Base-by-base conservation (phyloP, 257 asterid species). In the Phtheirospermum japonicum region DNA sequence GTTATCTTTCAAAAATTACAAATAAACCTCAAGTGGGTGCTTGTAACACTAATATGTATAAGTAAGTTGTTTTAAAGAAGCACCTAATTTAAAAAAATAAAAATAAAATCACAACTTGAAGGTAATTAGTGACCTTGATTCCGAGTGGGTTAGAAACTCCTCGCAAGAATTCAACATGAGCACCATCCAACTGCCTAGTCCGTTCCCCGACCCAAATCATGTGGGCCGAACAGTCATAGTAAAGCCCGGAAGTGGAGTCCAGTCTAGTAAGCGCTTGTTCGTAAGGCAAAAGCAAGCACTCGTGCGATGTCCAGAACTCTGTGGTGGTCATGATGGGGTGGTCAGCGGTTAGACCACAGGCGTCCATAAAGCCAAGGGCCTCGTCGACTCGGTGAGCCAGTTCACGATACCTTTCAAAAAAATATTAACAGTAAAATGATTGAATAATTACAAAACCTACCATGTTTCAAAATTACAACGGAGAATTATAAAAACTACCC, bases 131-230 rank as follows among this genome's bases (percentile, higher is more conserved):
- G 10, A 83, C 90, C 90, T 83, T 81, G 70, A 83, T 83, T 36
- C 90, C 90, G 8, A 83, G 80, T 4, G 90, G 90, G 66, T 83
- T 83, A 42, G 87, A 63, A 72, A 80, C 75, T 63, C 87, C 90
- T 67, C 90, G 69, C 10, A 83, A 40, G 66, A 83, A 83, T 76
- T 83, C 90, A 45, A 83, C 80, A 59, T 83, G 90, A 37, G 90
- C 85, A 10, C 87, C 90, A 52, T 83, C 85, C 39, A 80, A 64
- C 69, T 83, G 87, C 56, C 90, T 70, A 2, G 90, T 83, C 23
- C 90, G 78, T 33, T 83, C 90, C 55, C 87, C 90, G 20, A 83
- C 90, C 90, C 90, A 83, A 56, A 83, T 14, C 87, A 83, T 78
- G 78, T 80, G 90, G 34, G 90, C 83, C 1, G 90, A 83, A 65